Evolutionary conservation across 352 stramenopile species (phyloP).

Genomic region (Pythium insidiosum): DNA sequence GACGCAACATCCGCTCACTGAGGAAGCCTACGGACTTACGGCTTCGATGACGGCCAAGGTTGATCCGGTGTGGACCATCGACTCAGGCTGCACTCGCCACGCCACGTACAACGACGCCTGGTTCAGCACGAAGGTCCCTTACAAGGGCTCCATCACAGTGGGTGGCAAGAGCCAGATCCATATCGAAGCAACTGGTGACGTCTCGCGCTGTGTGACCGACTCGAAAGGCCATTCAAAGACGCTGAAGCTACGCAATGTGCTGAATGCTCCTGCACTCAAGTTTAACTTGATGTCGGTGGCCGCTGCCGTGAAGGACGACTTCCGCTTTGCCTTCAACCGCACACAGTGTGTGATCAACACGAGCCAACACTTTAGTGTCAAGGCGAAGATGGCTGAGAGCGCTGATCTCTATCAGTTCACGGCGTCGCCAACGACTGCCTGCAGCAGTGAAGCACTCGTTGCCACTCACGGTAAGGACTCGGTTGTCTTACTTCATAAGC

Average conservation of each 20-base stretch:
- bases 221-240: conserved; percentile 7
- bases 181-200: conserved; percentile 9
- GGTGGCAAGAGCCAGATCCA: conserved; percentile 6
- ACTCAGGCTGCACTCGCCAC: conserved; percentile 2
- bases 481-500: not conserved
- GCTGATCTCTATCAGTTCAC: conserved; percentile 4
- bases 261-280: conserved; percentile 5
- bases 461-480: conserved; percentile 1
- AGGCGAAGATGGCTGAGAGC: conserved; percentile 2
- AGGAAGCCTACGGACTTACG: not conserved
- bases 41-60: not conserved
- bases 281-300: conserved; percentile 5
- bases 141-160: conserved; percentile 4
- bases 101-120: not conserved
- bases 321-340: conserved; percentile 4
- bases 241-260: conserved; percentile 2
- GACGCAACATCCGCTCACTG: too few species aligned
- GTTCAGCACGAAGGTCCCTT: not conserved
- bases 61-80: conserved; percentile 2
- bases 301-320: conserved; percentile 5
- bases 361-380: conserved; percentile 8
- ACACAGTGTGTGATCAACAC: conserved; percentile 3
- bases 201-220: conserved; percentile 10
- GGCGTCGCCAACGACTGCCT: not conserved
- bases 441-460: not conserved